A percentile compares a stretch with the other conserved stretches of the same genome.
Evolutionary conservation across 1,139 yeast genomes (phyloP).

Genomic region (Blastobotrys persicus): DNA sequence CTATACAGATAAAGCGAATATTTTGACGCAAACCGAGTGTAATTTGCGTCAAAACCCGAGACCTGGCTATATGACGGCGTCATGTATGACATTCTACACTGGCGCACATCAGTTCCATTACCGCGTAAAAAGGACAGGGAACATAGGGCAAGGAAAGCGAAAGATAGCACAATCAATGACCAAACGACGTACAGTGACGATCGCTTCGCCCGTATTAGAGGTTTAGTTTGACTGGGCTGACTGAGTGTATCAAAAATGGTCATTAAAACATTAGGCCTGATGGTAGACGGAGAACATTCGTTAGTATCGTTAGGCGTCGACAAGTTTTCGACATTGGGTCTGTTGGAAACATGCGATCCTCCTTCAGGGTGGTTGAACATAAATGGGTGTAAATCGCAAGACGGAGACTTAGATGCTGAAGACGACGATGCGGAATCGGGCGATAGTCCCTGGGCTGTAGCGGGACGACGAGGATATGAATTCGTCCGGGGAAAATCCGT

Average conservation of each 20-base stretch:
- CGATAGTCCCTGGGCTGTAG: slow-evolving; percentile 6
- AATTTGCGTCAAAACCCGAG: slow-evolving; percentile 61
- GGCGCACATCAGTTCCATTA: slow-evolving; percentile 21
- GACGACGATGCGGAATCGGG: slow-evolving; percentile 6
- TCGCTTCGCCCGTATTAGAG: slow-evolving; percentile 1
- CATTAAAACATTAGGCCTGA: slow-evolving; percentile 2
- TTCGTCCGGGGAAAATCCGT: slow-evolving; percentile 5
- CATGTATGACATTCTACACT: slow-evolving; percentile 33
- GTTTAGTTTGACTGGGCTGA: neutral
- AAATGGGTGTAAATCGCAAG: neutral
- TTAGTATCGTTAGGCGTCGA: neutral
- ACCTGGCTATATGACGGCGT: slow-evolving; percentile 71
- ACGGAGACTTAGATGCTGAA: neutral
- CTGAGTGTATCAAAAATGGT: neutral
- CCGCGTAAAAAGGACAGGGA: slow-evolving; percentile 17
- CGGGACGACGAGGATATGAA: slow-evolving; percentile 6
- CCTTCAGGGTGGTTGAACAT: neutral
- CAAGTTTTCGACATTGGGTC: slow-evolving; percentile 3
- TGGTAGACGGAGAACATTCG: neutral
- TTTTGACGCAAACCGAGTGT: slow-evolving; percentile 62
- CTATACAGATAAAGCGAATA: slow-evolving; percentile 71
- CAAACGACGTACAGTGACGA: slow-evolving; percentile 7
- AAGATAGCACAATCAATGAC: slow-evolving; percentile 12
- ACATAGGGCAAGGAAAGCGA: slow-evolving; percentile 15
- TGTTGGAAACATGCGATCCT: neutral